These are phyloP conservation scores for Colletotrichum costaricense DNA, from an alignment of 2,329 filamentous ascomycete genomes.

Conservation along the genomic window DNA sequence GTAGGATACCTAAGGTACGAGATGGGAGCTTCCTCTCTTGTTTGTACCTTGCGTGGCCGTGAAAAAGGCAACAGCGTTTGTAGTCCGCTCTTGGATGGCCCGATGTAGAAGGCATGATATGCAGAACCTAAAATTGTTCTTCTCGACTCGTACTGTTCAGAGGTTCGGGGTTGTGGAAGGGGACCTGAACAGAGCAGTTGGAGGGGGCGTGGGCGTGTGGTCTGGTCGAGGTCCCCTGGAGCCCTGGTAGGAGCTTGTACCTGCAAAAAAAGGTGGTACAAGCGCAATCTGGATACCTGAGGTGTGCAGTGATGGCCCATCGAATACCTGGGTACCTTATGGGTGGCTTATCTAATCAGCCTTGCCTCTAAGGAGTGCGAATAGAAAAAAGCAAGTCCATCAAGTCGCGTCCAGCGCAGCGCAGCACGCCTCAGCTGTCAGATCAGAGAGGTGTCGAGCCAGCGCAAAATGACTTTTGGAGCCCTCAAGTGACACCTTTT, in stretches of 20 bases:
- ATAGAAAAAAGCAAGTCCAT: conserved; percentile 11
- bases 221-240: neutral
- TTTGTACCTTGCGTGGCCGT: neutral
- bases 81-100: neutral
- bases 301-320: neutral
- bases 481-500: neutral
- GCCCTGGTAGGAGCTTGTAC: neutral
- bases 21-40: no score
- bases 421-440: conserved; percentile 3
- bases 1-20: neutral
- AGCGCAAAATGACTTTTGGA: neutral
- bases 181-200: conserved; percentile 5
- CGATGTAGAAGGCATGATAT: neutral
- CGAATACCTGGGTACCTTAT: neutral
- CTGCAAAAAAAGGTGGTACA: conserved; percentile 29
- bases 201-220: conserved; percentile 26
- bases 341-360: neutral
- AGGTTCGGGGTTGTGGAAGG: neutral
- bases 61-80: neutral
- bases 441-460: neutral
- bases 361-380: conserved; percentile 14
- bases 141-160: neutral
- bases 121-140: neutral
- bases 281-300: conserved; percentile 7
- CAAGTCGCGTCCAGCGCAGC: no score